Base-by-base conservation (phyloP, 2,329 filamentous ascomycete species). In the Aspergillus intermedius region DNA sequence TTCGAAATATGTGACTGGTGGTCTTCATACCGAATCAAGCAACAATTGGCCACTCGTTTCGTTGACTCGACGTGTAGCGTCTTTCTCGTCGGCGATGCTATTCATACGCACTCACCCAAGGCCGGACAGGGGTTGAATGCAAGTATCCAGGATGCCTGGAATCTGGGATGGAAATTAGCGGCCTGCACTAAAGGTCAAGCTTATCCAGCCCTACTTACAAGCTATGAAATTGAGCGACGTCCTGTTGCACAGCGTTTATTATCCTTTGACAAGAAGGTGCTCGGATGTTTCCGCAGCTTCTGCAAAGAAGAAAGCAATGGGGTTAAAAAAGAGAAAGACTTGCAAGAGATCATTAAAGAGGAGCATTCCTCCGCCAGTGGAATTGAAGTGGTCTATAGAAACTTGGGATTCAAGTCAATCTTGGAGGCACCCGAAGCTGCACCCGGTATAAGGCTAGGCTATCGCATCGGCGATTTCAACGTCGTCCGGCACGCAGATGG, bases 191-290 rank as follows among this genome's bases (percentile, higher is more conserved):
- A 58, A 4, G 68, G 71, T 1, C 66, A 60, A 43, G 69, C 72
- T 1, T 46, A 48, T 0, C 64, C 68, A 0, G 55, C 54, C 5
- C 57, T 79, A 6, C 61, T 79, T 3, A 60, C 71, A 47, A 77
- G 76, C 2, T 79, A 79, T 46, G 69, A 74, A 2, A 52, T 64
- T 2, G 77, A 80, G 57, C 65, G 77, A 1, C 70, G 74, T 50
- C 64, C 69, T 47, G 35, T 39, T 19, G 35, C 35, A 9, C 35
- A 17, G 73, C 74, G 3, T 76, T 76, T 4, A 25, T 4, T 39
- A 9, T 13, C 13, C 4, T 15, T 17, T 39, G 35, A 39, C 15
- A 49, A 32, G 12, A 44, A 13, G 15, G 49, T 55, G 42, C 34
- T 34, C 10, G 37, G 13, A 22, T 53, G 1, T 48, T 53, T 30